Evolutionary conservation across 345 rosid genomes (phyloP).

Genomic region (Bruguiera sexangula): DNA sequence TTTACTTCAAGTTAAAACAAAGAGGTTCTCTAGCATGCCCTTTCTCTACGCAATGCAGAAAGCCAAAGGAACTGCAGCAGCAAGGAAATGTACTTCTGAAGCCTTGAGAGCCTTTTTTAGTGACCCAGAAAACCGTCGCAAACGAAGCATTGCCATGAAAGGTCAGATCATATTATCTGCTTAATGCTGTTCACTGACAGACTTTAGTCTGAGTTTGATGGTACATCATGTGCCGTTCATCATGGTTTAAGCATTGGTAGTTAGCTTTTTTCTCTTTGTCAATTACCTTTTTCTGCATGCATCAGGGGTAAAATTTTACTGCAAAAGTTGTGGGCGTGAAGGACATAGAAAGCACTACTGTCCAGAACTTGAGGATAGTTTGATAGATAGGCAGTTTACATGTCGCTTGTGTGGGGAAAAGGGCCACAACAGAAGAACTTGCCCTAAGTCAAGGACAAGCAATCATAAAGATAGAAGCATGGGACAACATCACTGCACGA

Average conservation of each 20-base stretch:
- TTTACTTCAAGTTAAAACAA: too few species aligned
- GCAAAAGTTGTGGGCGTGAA: slow-evolving; percentile 73
- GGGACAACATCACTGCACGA: slow-evolving; percentile 41
- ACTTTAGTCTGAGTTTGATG: background rate
- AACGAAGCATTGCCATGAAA: slow-evolving; percentile 86
- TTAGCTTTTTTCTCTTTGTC: background rate
- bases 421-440: slow-evolving; percentile 90
- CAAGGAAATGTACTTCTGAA: slow-evolving; percentile 78
- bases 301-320: slow-evolving; percentile 72
- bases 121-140: slow-evolving; percentile 71
- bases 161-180: slow-evolving; percentile 34
- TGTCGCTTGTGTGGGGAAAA: slow-evolving; percentile 67
- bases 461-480: slow-evolving; percentile 24
- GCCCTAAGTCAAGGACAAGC: slow-evolving; percentile 37
- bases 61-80: slow-evolving; percentile 81
- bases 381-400: slow-evolving; percentile 44
- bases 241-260: too few species aligned
- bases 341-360: slow-evolving; percentile 91
- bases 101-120: slow-evolving; percentile 73
- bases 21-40: background rate
- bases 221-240: too few species aligned
- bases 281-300: slow-evolving; percentile 8
- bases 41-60: slow-evolving; percentile 42
- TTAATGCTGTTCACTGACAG: background rate
- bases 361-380: slow-evolving; percentile 55